Conservation (phyloP, 192 early-diverging fungal genomes). For the Linnemannia elongata region DNA sequence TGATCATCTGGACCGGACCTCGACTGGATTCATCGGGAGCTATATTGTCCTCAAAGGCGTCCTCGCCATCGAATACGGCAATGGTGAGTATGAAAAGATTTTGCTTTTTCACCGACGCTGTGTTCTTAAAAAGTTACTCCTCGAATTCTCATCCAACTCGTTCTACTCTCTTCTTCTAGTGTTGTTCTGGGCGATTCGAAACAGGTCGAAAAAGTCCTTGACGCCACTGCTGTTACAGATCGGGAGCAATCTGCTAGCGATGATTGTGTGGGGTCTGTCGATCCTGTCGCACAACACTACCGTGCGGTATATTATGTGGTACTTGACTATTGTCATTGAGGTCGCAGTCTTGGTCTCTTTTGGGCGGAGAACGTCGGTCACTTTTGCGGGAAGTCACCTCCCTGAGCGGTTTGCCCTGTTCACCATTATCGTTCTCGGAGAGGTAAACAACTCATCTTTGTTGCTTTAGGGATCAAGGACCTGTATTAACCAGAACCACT, state of each 20-base stretch:
- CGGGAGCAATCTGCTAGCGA: slow-evolving; percentile 57
- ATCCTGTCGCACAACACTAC: slow-evolving; percentile 41
- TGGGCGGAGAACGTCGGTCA: slow-evolving; percentile 54
- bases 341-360: slow-evolving; percentile 56
- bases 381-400: slow-evolving; percentile 65
- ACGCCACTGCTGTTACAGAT: slow-evolving; percentile 57
- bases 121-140: background rate
- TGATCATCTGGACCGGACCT: slow-evolving; percentile 56
- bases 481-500: too few relatives aligned
- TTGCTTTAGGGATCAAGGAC: background rate
- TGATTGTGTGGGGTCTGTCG: slow-evolving; percentile 60
- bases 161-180: slow-evolving; percentile 1
- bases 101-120: background rate
- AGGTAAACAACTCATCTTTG: slow-evolving; percentile 15
- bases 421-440: slow-evolving; percentile 62
- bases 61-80: slow-evolving; percentile 59
- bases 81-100: slow-evolving; percentile 38
- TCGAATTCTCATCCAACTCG: background rate
- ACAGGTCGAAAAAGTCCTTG: slow-evolving; percentile 50
- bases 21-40: slow-evolving; percentile 57
- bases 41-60: slow-evolving; percentile 61
- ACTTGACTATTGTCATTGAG: slow-evolving; percentile 52
- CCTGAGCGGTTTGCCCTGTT: slow-evolving; percentile 64
- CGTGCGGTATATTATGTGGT: slow-evolving; percentile 62
- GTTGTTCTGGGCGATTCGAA: slow-evolving; percentile 33